Conservation (phyloP, 2,329 filamentous ascomycete species). For the Calonectria hawksworthii region DNA sequence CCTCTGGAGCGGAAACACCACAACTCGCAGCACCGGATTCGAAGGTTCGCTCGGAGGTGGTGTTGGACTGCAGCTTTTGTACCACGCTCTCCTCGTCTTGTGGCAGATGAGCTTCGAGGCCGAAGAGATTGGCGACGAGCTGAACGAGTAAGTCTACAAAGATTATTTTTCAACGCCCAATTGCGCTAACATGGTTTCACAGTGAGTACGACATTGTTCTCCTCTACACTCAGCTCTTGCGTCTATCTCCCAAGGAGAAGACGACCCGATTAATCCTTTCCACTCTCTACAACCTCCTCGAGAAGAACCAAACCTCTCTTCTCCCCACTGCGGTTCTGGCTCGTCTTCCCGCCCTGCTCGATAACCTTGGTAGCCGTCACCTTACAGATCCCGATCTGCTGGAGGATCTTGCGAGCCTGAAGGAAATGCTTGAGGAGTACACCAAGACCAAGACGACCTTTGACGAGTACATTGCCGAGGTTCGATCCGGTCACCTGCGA, state of each 20-base stretch:
- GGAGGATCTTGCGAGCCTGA: slow-evolving; percentile 72
- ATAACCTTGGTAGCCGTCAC: slow-evolving; percentile 73
- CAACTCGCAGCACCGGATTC: slow-evolving; percentile 70
- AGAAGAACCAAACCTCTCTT: slow-evolving; percentile 76
- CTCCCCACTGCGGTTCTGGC: slow-evolving; percentile 90
- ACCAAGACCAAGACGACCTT: slow-evolving; percentile 82
- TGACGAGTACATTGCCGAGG: slow-evolving; percentile 90
- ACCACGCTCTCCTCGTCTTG: slow-evolving; percentile 91
- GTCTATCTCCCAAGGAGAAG: slow-evolving; percentile 97
- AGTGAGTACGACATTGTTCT: slow-evolving; percentile 95
- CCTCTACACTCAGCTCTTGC: slow-evolving; percentile 92
- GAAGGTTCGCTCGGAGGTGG: slow-evolving; percentile 80
- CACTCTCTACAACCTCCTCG: slow-evolving; percentile 88
- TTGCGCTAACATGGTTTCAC: slow-evolving; percentile 35
- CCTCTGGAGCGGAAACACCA: slow-evolving; percentile 71
- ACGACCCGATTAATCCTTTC: slow-evolving; percentile 92
- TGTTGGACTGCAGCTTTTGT: slow-evolving; percentile 92
- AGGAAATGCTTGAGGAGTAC: slow-evolving; percentile 76
- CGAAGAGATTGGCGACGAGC: slow-evolving; percentile 76
- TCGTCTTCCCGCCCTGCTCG: slow-evolving; percentile 78
- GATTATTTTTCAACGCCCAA: background rate
- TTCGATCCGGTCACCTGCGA: slow-evolving; percentile 87
- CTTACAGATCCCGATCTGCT: slow-evolving; percentile 75
- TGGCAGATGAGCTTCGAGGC: slow-evolving; percentile 99
- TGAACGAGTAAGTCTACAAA: slow-evolving; percentile 81